Conservation (phyloP, 345 rosid species). For the Hibiscus syriacus region DNA sequence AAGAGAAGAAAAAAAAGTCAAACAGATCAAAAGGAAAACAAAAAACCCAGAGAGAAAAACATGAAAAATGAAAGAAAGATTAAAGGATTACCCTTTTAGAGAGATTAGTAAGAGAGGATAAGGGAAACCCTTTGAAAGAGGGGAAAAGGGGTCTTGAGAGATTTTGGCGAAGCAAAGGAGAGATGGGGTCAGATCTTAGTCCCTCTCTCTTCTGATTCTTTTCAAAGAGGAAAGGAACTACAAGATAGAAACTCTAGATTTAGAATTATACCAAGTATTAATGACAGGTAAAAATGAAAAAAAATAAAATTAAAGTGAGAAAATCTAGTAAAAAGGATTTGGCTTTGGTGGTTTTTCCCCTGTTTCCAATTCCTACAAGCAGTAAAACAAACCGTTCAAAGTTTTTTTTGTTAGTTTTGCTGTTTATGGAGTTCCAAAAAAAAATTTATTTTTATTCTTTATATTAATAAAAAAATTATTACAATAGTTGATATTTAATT, state of each 20-base stretch:
- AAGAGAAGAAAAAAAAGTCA: not conserved
- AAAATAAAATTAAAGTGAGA: not conserved
- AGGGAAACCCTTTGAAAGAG: constrained; percentile 4
- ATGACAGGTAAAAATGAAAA: not conserved
- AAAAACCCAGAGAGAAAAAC: not conserved
- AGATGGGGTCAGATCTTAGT: not conserved
- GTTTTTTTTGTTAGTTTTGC: too few species aligned
- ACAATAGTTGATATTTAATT: too few species aligned
- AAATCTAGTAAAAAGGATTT: not conserved
- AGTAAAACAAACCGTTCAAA: not conserved
- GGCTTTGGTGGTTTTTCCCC: not conserved
- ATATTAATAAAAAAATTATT: too few species aligned
- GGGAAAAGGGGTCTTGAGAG: not conserved
- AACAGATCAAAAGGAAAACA: constrained; percentile 2
- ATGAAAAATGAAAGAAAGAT: not conserved
- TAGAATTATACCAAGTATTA: not conserved
- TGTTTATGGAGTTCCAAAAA: too few species aligned
- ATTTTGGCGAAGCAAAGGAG: not conserved
- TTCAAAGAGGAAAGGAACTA: not conserved
- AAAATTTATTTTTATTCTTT: too few species aligned
- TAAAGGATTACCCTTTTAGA: constrained; percentile 4
- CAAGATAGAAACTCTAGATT: not conserved
- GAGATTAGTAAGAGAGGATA: not conserved
- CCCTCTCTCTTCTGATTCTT: not conserved
- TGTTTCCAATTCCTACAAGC: not conserved